Percentiles rank a stretch among this genome's conserved stretches.
Conservation (phyloP, 177 flowering plant species). For the Vitis hybrid region DNA sequence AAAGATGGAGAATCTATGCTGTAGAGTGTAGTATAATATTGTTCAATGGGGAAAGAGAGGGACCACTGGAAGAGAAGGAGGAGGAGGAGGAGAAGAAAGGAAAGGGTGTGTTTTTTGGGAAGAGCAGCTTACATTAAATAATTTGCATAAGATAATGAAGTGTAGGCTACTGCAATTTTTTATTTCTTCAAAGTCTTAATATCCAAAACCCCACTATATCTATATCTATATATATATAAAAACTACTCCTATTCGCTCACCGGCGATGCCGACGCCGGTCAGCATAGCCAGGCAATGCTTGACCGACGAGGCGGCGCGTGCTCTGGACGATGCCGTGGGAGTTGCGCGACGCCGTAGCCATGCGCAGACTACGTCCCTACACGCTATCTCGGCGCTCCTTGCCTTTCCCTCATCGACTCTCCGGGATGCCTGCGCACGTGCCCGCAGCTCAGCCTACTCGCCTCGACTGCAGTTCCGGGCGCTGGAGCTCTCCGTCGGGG, state of each 20-base stretch:
- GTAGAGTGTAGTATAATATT: slow-evolving; percentile 22
- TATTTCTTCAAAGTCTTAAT: background rate
- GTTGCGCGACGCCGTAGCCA: slow-evolving; percentile 77
- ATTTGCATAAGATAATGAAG: slow-evolving; percentile 25
- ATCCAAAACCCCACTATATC: background rate
- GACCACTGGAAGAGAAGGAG: slow-evolving; percentile 3
- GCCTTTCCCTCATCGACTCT: slow-evolving; percentile 54
- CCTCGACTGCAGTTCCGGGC: slow-evolving; percentile 71
- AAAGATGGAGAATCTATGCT: slow-evolving; percentile 28
- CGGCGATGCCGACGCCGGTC: slow-evolving; percentile 88
- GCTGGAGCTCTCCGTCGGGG: slow-evolving; percentile 68
- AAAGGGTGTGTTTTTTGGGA: no score
- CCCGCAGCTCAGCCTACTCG: slow-evolving; percentile 47
- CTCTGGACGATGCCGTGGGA: slow-evolving; percentile 70
- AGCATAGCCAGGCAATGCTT: slow-evolving; percentile 76
- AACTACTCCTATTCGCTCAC: slow-evolving; percentile 8
- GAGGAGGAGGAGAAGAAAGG: no score
- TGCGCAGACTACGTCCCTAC: slow-evolving; percentile 82
- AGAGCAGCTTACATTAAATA: slow-evolving; percentile 9
- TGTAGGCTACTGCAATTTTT: slow-evolving; percentile 22
- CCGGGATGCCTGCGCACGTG: slow-evolving; percentile 65
- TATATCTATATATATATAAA: background rate
- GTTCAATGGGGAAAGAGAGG: slow-evolving; percentile 11
- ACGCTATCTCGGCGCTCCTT: slow-evolving; percentile 65
- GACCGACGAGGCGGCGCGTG: slow-evolving; percentile 67